These are phyloP conservation scores for Fusarium irregulare DNA, from an alignment of 2,329 filamentous ascomycete genomes.

Conservation along the genomic window DNA sequence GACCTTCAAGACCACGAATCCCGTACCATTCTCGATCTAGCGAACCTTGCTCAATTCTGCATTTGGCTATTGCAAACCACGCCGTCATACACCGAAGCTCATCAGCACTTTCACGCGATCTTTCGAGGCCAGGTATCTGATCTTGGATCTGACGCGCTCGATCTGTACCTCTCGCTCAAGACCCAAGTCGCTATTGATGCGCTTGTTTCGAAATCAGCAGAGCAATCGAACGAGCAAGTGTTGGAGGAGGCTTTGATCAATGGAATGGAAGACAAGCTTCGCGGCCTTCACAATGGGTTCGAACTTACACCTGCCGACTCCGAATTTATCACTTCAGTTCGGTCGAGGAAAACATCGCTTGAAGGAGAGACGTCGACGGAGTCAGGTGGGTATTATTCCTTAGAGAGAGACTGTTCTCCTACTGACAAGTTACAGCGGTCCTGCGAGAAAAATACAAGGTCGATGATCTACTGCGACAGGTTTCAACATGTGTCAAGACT, in stretches of 20 bases:
- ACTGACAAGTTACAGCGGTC: slow-evolving; percentile 36
- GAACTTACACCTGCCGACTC: slow-evolving; percentile 52
- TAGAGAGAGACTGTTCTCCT: not conserved
- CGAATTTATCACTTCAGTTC: slow-evolving; percentile 50
- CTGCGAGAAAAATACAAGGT: slow-evolving; percentile 55
- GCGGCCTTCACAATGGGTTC: slow-evolving; percentile 47
- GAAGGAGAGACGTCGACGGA: slow-evolving; percentile 46
- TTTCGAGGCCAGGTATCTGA: slow-evolving; percentile 60
- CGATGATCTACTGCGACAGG: slow-evolving; percentile 53
- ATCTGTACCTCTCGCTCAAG: slow-evolving; percentile 61
- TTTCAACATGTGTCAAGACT: slow-evolving; percentile 49
- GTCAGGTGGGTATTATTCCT: slow-evolving; percentile 43
- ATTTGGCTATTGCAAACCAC: slow-evolving; percentile 54
- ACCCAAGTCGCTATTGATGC: slow-evolving; percentile 65
- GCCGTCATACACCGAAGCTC: slow-evolving; percentile 55
- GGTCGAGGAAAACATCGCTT: slow-evolving; percentile 50
- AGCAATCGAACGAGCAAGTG: slow-evolving; percentile 62
- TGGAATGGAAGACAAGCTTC: slow-evolving; percentile 64
- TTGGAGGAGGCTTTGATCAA: slow-evolving; percentile 67
- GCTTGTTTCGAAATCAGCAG: slow-evolving; percentile 62
- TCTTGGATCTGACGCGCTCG: slow-evolving; percentile 55
- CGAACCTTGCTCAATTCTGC: slow-evolving; percentile 62
- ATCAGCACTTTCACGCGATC: slow-evolving; percentile 59
- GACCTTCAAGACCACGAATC: slow-evolving; percentile 50
- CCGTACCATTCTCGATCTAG: slow-evolving; percentile 56